Percentiles rank a stretch among this genome's conserved stretches.
Conservation (phyloP, 768 basidiomycete species). For the Termitomyces sp. region DNA sequence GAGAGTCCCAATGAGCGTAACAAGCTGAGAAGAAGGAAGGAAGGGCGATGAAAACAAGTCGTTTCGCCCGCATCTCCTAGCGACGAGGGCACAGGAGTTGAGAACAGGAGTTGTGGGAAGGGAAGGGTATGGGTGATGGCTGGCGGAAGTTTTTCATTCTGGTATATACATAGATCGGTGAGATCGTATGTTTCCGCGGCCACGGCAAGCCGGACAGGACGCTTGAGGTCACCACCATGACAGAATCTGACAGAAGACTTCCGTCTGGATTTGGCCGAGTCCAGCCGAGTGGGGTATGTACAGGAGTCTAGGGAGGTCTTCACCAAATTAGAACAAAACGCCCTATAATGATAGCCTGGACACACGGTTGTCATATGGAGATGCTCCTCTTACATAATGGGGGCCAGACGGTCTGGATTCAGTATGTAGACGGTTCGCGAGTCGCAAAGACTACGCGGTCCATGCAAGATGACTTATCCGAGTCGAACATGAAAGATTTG, state of each 20-base stretch:
- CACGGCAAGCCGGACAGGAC: not conserved
- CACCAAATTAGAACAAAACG: constrained; percentile 17
- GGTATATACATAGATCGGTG: not conserved
- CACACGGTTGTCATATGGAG: not conserved
- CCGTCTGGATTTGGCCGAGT: not conserved
- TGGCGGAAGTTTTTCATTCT: not conserved
- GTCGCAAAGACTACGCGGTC: not conserved
- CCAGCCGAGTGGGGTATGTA: not conserved
- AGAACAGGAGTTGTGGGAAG: not conserved
- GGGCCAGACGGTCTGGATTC: not conserved
- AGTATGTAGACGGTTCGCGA: not conserved
- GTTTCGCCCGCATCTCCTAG: constrained; percentile 10
- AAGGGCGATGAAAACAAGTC: not conserved
- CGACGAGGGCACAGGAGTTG: not conserved
- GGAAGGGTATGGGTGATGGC: not conserved
- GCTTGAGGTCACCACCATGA: not conserved
- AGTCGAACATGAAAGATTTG: not conserved
- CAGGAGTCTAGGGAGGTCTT: constrained; percentile 32
- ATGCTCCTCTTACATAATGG: not conserved
- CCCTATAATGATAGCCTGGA: not conserved
- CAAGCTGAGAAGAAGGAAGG: constrained; percentile 4
- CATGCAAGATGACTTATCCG: not conserved
- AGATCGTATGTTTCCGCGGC: constrained; percentile 1
- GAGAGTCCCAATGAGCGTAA: not conserved
- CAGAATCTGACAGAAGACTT: not conserved